Percentiles rank a stretch among this genome's conserved stretches.
Evolutionary conservation across 202 grass and related monocot species (phyloP).

Genomic region (Schoenoplectus tabernaemontani): DNA sequence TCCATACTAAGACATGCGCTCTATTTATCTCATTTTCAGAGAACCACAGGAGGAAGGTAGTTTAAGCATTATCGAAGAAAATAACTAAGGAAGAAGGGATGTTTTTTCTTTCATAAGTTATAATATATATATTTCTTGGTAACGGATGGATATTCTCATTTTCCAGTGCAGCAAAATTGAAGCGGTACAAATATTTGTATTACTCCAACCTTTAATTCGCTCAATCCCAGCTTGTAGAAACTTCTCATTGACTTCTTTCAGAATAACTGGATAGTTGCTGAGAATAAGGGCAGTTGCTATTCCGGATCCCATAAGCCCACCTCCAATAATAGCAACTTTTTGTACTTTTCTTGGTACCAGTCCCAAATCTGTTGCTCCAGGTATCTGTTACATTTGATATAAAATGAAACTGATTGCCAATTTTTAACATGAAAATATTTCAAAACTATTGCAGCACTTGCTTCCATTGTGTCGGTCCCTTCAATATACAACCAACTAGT

Average conservation of each 20-base stretch:
- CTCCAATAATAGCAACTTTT: slow-evolving; percentile 71
- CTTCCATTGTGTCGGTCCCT: background rate
- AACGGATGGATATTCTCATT: background rate
- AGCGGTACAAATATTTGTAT: background rate
- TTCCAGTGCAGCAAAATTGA: background rate
- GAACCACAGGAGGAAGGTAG: background rate
- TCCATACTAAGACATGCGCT: background rate
- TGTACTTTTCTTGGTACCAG: slow-evolving; percentile 59
- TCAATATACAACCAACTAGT: background rate
- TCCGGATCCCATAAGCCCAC: slow-evolving; percentile 78
- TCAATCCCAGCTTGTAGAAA: slow-evolving; percentile 54
- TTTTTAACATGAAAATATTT: slow-evolving; percentile 24
- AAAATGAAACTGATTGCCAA: slow-evolving; percentile 15
- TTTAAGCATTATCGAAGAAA: background rate
- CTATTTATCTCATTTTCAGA: background rate
- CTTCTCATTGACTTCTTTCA: slow-evolving; percentile 87
- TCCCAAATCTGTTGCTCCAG: slow-evolving; percentile 66
- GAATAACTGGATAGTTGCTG: slow-evolving; percentile 63
- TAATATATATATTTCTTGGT: background rate
- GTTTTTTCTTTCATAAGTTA: background rate
- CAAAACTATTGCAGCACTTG: background rate
- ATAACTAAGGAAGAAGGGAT: background rate
- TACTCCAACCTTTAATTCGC: slow-evolving; percentile 57
- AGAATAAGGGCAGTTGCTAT: slow-evolving; percentile 82
- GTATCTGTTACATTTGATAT: slow-evolving; percentile 42